Conservation (phyloP, 495 filamentous ascomycete species). For the Penicillium tannophilum region DNA sequence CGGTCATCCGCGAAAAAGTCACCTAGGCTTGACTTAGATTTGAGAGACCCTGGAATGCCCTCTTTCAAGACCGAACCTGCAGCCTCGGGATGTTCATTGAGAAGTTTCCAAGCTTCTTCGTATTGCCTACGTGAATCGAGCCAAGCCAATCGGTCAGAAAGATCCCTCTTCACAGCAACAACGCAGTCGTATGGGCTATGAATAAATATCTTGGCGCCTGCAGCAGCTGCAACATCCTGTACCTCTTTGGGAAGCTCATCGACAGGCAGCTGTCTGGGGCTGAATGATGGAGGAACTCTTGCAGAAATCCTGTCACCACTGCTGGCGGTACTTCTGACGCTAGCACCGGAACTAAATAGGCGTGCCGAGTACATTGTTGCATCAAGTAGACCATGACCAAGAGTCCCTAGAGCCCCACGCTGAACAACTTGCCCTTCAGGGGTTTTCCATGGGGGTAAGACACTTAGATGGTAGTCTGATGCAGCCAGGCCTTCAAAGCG, state of each 20-base stretch:
- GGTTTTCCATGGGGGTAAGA: conserved; percentile 72
- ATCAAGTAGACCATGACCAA: conserved; percentile 71
- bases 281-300: conserved; percentile 45
- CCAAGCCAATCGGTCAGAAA: conserved; percentile 83
- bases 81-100: conserved; percentile 76
- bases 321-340: conserved; percentile 73
- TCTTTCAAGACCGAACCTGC: conserved; percentile 49
- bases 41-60: conserved; percentile 56
- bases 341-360: conserved; percentile 84
- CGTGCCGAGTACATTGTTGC: conserved; percentile 80
- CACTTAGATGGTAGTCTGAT: conserved; percentile 86
- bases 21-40: conserved; percentile 57
- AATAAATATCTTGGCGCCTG: conserved; percentile 90
- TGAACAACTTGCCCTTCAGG: conserved; percentile 57
- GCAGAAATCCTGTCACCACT: conserved; percentile 53
- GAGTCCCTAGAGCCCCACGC: conserved; percentile 66
- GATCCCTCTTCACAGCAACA: conserved; percentile 79
- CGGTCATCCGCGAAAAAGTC: conserved; percentile 80
- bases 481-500: conserved; percentile 85
- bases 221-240: conserved; percentile 51
- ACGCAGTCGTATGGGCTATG: conserved; percentile 96
- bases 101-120: conserved; percentile 81
- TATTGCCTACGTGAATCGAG: conserved; percentile 76
- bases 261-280: conserved; percentile 34
- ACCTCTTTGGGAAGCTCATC: conserved; percentile 44